phyloP scores from a whole-genome alignment of 495 filamentous ascomycete genomes.

The Echria macrotheca region DNA sequence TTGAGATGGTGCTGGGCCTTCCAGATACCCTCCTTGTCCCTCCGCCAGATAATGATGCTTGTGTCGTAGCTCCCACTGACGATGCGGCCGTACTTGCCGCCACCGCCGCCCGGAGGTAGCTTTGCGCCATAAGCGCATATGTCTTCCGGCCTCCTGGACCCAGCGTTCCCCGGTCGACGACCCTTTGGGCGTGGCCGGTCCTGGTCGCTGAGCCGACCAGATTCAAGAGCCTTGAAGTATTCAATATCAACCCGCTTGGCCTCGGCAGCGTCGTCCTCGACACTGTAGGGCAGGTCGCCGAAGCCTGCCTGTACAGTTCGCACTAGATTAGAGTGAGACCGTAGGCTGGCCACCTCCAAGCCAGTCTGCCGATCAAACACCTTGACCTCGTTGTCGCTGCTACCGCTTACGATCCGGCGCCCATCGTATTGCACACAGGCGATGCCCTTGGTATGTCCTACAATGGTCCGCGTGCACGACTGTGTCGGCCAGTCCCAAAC shows the following conservation, averaged over 20 bases:
- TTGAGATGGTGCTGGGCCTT: constrained; percentile 61
- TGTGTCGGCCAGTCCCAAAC: constrained; percentile 88
- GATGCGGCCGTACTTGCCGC: constrained; percentile 78
- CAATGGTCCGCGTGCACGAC: constrained; percentile 64
- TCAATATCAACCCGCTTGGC: constrained; percentile 65
- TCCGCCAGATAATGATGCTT: constrained; percentile 88
- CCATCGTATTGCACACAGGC: constrained; percentile 97
- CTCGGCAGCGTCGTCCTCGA: constrained; percentile 63
- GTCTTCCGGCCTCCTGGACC: constrained; percentile 67
- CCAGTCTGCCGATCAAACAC: constrained; percentile 83
- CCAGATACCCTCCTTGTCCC: constrained; percentile 78
- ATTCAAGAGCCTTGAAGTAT: constrained; percentile 63
- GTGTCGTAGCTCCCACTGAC: constrained; percentile 96
- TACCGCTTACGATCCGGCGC: constrained; percentile 92
- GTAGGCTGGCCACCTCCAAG: constrained; percentile 80
- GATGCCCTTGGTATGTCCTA: constrained; percentile 91
- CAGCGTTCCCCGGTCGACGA: constrained; percentile 62
- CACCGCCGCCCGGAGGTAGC: constrained; percentile 82
- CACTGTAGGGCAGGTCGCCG: constrained; percentile 76
- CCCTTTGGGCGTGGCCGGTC: constrained; percentile 19
- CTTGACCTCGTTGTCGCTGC: constrained; percentile 89
- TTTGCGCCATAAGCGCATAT: constrained; percentile 74
- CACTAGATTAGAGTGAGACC: constrained; percentile 76
- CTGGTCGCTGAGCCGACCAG: constrained; percentile 46
- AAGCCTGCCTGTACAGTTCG: constrained; percentile 93